A percentile compares a stretch with the other conserved stretches of the same genome.
Evolutionary conservation across 1,284 basidiomycete species (phyloP).

Genomic region (Sporisorium scitamineum): DNA sequence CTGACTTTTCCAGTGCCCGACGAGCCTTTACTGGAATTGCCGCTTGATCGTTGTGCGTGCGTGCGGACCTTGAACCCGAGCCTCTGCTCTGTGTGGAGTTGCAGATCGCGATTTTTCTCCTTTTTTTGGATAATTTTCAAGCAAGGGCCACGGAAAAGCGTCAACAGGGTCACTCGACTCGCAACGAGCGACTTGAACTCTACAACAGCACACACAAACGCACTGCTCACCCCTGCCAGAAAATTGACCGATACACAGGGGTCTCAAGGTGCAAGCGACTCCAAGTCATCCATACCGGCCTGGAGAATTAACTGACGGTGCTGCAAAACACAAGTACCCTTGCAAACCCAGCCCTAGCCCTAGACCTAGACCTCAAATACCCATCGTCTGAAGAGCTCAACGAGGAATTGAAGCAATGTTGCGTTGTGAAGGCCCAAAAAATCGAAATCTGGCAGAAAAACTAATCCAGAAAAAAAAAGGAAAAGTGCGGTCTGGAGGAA

Average conservation of each 20-base stretch:
- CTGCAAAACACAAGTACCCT: too few relatives aligned
- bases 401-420: too few relatives aligned
- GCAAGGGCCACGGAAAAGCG: constrained; percentile 25
- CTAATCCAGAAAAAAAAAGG: constrained; percentile 4
- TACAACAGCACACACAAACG: neutral
- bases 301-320: too few relatives aligned
- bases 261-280: too few relatives aligned
- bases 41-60: neutral
- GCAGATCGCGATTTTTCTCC: neutral
- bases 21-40: too few relatives aligned
- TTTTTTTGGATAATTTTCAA: constrained; percentile 1
- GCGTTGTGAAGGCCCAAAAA: too few relatives aligned
- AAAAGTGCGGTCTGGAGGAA: constrained; percentile 28
- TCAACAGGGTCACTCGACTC: constrained; percentile 38
- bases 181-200: too few relatives aligned
- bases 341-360: too few relatives aligned
- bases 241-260: neutral
- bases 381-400: too few relatives aligned
- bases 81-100: constrained; percentile 5
- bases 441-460: neutral
- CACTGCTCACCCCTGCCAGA: too few relatives aligned
- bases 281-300: too few relatives aligned
- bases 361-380: too few relatives aligned
- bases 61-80: constrained; percentile 1
- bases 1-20: neutral